Percentiles rank a stretch among this genome's conserved stretches.
Evolutionary conservation across 805 yeast species (phyloP).

Genomic region (Middelhovenomyces tepae): DNA sequence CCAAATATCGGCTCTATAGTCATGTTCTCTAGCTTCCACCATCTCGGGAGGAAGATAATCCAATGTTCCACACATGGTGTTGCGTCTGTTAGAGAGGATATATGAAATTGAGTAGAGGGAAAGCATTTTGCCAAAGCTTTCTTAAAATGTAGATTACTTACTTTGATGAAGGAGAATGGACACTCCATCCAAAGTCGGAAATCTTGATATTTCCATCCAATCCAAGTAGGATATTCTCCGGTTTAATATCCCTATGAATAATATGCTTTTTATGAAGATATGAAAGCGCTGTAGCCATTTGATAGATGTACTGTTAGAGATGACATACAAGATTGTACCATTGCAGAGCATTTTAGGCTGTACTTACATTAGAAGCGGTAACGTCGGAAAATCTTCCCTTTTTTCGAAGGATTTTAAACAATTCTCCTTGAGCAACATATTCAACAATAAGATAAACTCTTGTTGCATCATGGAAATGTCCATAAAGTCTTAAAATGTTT

Average conservation of each 20-base stretch:
- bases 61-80: constrained; percentile 89
- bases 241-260: constrained; percentile 89
- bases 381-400: constrained; percentile 62
- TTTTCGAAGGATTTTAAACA: constrained; percentile 63
- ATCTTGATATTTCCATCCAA: constrained; percentile 69
- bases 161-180: constrained; percentile 45
- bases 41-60: constrained; percentile 95
- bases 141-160: constrained; percentile 5
- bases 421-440: constrained; percentile 77
- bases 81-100: constrained; percentile 33
- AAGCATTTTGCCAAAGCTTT: constrained; percentile 4
- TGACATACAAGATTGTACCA: neutral
- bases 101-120: neutral
- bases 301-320: constrained; percentile 48
- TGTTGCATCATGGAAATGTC: constrained; percentile 73
- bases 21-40: constrained; percentile 77
- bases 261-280: constrained; percentile 74
- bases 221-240: constrained; percentile 80
- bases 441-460: constrained; percentile 81
- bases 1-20: constrained; percentile 80
- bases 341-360: too few species aligned
- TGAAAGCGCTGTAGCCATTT: constrained; percentile 69
- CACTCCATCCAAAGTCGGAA: constrained; percentile 96
- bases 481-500: constrained; percentile 71
- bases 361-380: constrained; percentile 58